These are phyloP conservation scores for Cinnamomum chago DNA, from an alignment of 164 flowering plant species.

Conservation along the genomic window DNA sequence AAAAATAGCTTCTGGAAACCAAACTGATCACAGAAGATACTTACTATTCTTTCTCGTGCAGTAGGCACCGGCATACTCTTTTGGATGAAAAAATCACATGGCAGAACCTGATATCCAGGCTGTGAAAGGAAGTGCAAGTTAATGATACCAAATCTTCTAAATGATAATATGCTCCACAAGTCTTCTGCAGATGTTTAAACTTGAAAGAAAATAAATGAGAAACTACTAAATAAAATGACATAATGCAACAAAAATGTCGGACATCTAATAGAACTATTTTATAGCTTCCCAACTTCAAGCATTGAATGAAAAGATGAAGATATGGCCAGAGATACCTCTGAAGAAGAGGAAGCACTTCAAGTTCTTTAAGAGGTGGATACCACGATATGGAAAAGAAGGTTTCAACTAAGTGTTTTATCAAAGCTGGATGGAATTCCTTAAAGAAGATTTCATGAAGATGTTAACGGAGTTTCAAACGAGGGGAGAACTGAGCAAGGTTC, in stretches of 20 bases:
- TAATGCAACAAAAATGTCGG: neutral
- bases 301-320: neutral
- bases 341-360: too few relatives aligned
- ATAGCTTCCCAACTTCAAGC: neutral
- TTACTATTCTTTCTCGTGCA: constrained; percentile 54
- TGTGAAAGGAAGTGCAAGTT: constrained; percentile 18
- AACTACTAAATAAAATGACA: neutral
- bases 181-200: neutral
- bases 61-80: constrained; percentile 29
- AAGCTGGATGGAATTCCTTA: too few relatives aligned
- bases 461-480: too few relatives aligned
- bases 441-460: too few relatives aligned
- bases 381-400: too few relatives aligned
- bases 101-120: constrained; percentile 59
- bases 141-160: neutral
- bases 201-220: neutral
- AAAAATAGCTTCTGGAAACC: neutral
- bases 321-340: too few relatives aligned
- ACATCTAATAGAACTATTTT: neutral
- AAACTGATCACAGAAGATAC: constrained; percentile 13
- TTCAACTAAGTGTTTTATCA: too few relatives aligned
- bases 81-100: constrained; percentile 48
- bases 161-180: neutral
- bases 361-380: too few relatives aligned
- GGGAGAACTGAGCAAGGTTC: too few relatives aligned